Evolutionary conservation across 257 asterid species (phyloP), one percentile per base, ranked within the genome.

Genomic region (Solanum corneliomulleri): DNA sequence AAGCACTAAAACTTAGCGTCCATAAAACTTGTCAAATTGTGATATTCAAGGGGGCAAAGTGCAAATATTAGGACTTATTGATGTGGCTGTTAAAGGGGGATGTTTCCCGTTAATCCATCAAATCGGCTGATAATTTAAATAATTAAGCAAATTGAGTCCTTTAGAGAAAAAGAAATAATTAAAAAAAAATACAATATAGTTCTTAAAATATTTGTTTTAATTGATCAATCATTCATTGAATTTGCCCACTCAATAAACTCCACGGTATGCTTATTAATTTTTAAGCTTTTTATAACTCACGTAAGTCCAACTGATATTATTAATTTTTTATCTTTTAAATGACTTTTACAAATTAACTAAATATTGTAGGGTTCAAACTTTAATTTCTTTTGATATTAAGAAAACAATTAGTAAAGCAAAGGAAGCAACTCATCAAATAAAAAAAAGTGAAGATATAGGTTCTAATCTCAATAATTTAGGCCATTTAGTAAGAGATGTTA

Each of bases 51-150:
- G 42, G 66, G 29, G 42, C 68, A 27, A 44, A 47, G 20, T 45
- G 66, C 15, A 27, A 80, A 80, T 29, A 23, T 49, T 80, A 47
- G 12, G 14, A 27, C 47, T 80, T 1, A 80, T 80, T 80, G 68
- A 9, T 47, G 18, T 12, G 9, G 11, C 42, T 80, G 25, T 27
- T 16, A 18, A 25, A 80, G 42, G 29, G 86, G 83, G 78, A 56
- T 91, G 92, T 93, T 90, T 88, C 88, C 92, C 92, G 86, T 87
- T 88, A 82, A 80, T 87, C 93, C 82, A 89, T 70, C 90, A 25
- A 88, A 80, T 49, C 84, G 56, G 89, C 44, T 72, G 88, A 91
- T 88, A 87, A 86, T 87, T 8, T 86, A 62, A 84, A 87, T 70
- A 90, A 88, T 74, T 47, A 62, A 64, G 12, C 25, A 33, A 31